Base-by-base conservation (phyloP, 148 eudicot species). In the Euryodendron excelsum region DNA sequence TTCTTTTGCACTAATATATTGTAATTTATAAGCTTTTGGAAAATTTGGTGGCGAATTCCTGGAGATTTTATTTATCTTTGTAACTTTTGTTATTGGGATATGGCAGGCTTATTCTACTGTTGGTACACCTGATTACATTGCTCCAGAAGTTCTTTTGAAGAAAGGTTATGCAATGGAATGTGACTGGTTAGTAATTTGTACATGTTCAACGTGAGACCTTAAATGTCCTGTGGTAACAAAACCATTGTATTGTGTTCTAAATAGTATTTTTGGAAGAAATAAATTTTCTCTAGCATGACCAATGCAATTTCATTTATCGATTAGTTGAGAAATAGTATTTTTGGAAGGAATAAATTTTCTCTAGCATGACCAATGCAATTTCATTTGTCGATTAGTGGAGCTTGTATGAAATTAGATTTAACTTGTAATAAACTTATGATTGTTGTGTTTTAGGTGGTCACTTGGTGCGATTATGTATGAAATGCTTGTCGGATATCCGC, bases 401-500 rank as follows among this genome's bases (percentile, higher is more conserved):
- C 6, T 63, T 63, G 33, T 37, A 66, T 37, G 48, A 34, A 36
- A 34, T 6, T 21, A n/a, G 60, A 18, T 60, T 27, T 60, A 60
- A 60, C n/a, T n/a, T 25, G 30, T 33, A 4, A 34, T 30, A 3
- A 44, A 34, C 28, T 6, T 44, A 34, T 39, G 20, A 31, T 77
- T 75, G 28, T 78, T 77, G 12, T 50, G 81, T 55, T 59, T 56
- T 78, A 94, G 98, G 98, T 94, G 98, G 98, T 94, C 98, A 56
- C 92, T 94, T 61, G 98, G 98, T 60, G 96, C 98, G 77, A 94
- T 94, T 53, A 92, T 93, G 97, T 92, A 80, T 74, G 97, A 92
- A 85, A 94, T 94, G 98, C 98, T 94, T 68, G 97, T 94, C 3
- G 97, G 98, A 31, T 94, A 92, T 81, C 98, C 98, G 31, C 98